phyloP scores from a whole-genome alignment of 306 rosid species.

The Lotus japonicus region DNA sequence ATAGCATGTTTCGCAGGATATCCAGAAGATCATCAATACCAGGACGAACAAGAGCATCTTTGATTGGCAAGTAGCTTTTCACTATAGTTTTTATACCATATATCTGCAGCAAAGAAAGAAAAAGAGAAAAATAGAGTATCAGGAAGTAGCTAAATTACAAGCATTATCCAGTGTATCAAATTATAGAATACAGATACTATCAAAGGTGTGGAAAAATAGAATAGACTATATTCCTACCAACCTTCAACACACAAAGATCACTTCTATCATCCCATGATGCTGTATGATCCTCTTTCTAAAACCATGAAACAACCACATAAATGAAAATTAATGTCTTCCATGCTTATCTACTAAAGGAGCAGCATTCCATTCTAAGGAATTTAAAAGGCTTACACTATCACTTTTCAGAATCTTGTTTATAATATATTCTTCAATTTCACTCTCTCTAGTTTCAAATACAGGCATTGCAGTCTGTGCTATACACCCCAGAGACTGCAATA shows the following conservation, averaged over 20 bases:
- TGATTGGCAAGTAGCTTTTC: slow-evolving; percentile 90
- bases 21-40: slow-evolving; percentile 64
- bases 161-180: slow-evolving; percentile 11
- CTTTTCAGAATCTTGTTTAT: slow-evolving; percentile 68
- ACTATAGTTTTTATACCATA: slow-evolving; percentile 90
- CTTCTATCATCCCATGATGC: slow-evolving; percentile 79
- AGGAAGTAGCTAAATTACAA: not conserved
- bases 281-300: slow-evolving; percentile 63
- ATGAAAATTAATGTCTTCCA: slow-evolving; percentile 19
- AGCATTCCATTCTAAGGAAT: not conserved
- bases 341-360: slow-evolving; percentile 23
- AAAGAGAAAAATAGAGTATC: not conserved
- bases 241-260: slow-evolving; percentile 88
- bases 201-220: not conserved
- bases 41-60: slow-evolving; percentile 90
- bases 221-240: slow-evolving; percentile 28
- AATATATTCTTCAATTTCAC: slow-evolving; percentile 79
- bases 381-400: slow-evolving; percentile 54
- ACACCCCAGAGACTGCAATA: slow-evolving; percentile 94
- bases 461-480: slow-evolving; percentile 99
- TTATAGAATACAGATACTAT: not conserved
- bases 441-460: slow-evolving; percentile 95
- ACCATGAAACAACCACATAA: slow-evolving; percentile 25
- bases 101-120: slow-evolving; percentile 43
- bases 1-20: slow-evolving; percentile 68